Base-by-base conservation (phyloP, 345 rosid genomes). In the Gossypium anomalum region DNA sequence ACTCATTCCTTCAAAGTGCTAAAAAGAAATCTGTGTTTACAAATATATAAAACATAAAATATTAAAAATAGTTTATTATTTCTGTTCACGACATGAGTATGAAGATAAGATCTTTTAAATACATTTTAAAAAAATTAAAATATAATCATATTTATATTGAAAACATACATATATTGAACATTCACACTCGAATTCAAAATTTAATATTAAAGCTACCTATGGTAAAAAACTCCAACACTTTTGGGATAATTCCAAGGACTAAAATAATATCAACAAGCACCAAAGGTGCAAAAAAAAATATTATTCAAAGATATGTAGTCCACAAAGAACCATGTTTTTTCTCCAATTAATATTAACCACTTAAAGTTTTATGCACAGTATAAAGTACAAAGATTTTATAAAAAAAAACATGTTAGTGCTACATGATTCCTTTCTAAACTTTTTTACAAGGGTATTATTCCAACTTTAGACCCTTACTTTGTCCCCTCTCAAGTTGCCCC, bases 401-500 rank as follows among this genome's bases (percentile, higher is more conserved):
- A 34, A 34, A 5, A 34, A 34, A 34, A 34, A 34, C 41, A 34
- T 34, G 41, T 5, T 41, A 64, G 49, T 64, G 68, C 68, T 38
- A 38, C 41, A 64, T 41, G 68, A 68, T 68, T 68, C 57, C 72
- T 23, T 15, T 15, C 57, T 48, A 64, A 64, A 64, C 44, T 25
- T 68, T 67, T 49, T 19, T 48, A 20, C 14, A 15, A 1, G 2
- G 23, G 15, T 16, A 44, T 69, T 51, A 23, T 49, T 29, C 45
- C 2, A 22, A 68, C 43, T 68, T 48, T 34, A 34, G 72, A 23
- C 71, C 25, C 44, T 49, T 49, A 3, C 41, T 49, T 22, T 23
- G 79, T 47, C 70, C 70, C 58, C 70, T 67, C 53, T 66, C 17
- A 72, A 47, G 45, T 41, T 66, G 79, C 34, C 74, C 67, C 70